Evolutionary conservation across 2,329 filamentous ascomycete species (phyloP).

Genomic region (Apiospora aurea): DNA sequence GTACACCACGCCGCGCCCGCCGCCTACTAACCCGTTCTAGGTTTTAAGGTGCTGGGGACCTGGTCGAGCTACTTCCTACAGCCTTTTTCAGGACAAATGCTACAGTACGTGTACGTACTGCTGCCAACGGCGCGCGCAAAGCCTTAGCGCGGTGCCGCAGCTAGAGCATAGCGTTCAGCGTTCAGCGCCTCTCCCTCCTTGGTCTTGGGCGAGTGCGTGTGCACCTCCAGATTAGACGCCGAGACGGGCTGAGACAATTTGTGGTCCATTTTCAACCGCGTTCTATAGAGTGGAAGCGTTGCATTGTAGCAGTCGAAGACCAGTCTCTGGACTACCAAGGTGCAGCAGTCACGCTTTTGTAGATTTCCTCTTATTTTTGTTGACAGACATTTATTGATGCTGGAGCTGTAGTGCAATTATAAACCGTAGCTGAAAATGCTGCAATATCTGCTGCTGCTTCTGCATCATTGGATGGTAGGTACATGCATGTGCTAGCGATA

Average conservation of each 20-base stretch:
- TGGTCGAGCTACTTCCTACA: background rate
- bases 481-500: background rate
- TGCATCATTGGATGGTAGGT: background rate
- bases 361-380: background rate
- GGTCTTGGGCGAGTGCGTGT: background rate
- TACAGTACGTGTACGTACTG: background rate
- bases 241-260: background rate
- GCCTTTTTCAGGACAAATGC: background rate
- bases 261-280: background rate
- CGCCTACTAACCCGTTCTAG: background rate
- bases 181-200: conserved; percentile 1
- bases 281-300: background rate
- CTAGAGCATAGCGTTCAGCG: conserved; percentile 1
- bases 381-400: background rate
- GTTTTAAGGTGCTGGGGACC: conserved; percentile 9
- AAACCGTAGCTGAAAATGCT: background rate
- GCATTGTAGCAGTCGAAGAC: background rate
- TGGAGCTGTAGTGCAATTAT: background rate
- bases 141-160: conserved; percentile 12
- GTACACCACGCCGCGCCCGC: no score
- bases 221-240: background rate
- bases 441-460: background rate
- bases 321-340: background rate
- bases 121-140: conserved; percentile 1
- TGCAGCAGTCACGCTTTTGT: no score